These are phyloP conservation scores for Cytospora mali DNA, from an alignment of 2,329 filamentous ascomycete genomes.

Conservation along the genomic window DNA sequence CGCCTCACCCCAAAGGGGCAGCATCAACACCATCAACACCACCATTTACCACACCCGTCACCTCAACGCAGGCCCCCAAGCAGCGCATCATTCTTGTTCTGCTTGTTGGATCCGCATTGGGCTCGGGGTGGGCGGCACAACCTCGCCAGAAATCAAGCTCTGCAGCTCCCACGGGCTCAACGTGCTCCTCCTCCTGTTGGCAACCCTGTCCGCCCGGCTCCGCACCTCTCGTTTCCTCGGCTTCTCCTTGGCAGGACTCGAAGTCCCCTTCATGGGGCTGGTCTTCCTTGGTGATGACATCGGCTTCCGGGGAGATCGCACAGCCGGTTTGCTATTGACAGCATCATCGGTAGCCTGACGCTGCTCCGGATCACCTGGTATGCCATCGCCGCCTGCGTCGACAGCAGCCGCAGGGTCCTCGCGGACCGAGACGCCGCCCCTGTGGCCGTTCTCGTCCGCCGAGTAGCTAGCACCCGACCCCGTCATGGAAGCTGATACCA, in stretches of 20 bases:
- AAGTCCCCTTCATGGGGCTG: not conserved
- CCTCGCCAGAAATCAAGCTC: conserved; percentile 56
- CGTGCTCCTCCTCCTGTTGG: conserved; percentile 71
- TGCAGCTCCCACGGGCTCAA: conserved; percentile 76
- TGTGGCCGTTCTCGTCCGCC: conserved; percentile 20
- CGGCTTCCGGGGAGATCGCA: conserved; percentile 11
- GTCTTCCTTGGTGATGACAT: not conserved
- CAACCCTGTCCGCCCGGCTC: conserved; percentile 54
- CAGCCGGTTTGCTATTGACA: not conserved
- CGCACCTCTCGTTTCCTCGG: conserved; percentile 48
- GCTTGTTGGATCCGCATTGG: no score
- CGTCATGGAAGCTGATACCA: conserved; percentile 1
- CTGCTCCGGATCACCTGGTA: not conserved
- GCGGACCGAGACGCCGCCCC: conserved; percentile 1
- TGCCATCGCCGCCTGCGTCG: not conserved
- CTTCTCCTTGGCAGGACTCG: conserved; percentile 13
- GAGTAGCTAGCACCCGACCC: conserved; percentile 14
- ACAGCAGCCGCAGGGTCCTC: not conserved
- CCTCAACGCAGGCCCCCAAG: no score
- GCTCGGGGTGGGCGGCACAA: conserved; percentile 29
- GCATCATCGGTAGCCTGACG: not conserved
- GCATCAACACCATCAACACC: not conserved
- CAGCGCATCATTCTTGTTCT: no score
- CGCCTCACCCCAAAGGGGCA: not conserved
- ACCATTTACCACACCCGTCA: not conserved